Conservation (phyloP, 2,329 filamentous ascomycete species). For the Aspergillus udagawae region DNA sequence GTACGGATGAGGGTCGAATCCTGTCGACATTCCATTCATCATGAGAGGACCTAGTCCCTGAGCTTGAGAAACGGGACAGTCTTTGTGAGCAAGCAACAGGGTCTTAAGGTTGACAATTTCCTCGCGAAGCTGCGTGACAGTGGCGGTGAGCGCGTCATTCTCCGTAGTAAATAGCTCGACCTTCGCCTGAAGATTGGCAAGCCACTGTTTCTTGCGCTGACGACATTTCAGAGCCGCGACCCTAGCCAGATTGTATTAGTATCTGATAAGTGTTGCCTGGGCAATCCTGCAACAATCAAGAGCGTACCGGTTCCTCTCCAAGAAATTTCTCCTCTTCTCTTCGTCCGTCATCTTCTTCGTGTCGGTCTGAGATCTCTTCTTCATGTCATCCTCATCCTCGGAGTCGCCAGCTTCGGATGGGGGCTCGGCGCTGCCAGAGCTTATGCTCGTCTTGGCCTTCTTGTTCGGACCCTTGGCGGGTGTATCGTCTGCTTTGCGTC, state of each 20-base stretch:
- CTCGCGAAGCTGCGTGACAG: constrained; percentile 79
- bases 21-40: constrained; percentile 39
- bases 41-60: constrained; percentile 60
- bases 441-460: constrained; percentile 62
- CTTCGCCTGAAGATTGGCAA: constrained; percentile 88
- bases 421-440: constrained; percentile 36
- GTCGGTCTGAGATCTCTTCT: constrained; percentile 53
- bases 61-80: constrained; percentile 86
- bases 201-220: constrained; percentile 98
- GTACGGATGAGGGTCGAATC: constrained; percentile 41
- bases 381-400: constrained; percentile 45
- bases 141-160: constrained; percentile 80
- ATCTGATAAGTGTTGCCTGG: neutral
- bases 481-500: constrained; percentile 75
- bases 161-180: constrained; percentile 90
- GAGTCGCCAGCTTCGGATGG: constrained; percentile 47
- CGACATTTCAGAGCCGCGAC: constrained; percentile 95
- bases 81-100: constrained; percentile 86
- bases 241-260: constrained; percentile 47
- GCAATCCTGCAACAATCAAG: neutral
- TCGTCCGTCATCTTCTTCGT: constrained; percentile 92
- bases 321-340: constrained; percentile 96
- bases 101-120: constrained; percentile 96
- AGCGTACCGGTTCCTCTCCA: constrained; percentile 87
- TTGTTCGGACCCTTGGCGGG: constrained; percentile 66